These are phyloP conservation scores for Limnanthes douglasii DNA, from an alignment of 345 rosid species.

Conservation along the genomic window DNA sequence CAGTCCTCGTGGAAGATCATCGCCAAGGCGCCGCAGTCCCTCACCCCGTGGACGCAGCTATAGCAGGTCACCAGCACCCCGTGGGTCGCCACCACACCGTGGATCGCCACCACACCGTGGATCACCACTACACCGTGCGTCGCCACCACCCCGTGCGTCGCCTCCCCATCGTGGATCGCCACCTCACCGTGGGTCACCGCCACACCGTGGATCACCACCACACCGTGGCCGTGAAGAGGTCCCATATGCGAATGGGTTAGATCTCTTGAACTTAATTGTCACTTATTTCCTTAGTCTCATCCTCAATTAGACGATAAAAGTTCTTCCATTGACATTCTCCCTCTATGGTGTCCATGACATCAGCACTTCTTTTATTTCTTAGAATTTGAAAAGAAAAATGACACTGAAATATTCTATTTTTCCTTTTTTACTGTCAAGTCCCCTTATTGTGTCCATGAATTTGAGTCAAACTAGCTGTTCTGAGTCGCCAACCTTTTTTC, in stretches of 20 bases:
- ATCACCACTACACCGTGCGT: too few relatives aligned
- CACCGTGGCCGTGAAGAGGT: conserved; percentile 69
- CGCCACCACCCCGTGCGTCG: conserved; percentile 43
- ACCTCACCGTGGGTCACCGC: too few relatives aligned
- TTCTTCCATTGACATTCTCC: conserved; percentile 2
- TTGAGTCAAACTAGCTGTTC: too few relatives aligned
- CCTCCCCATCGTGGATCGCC: too few relatives aligned
- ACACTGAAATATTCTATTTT: too few relatives aligned
- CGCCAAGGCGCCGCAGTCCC: conserved; percentile 70
- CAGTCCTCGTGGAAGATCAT: conserved; percentile 82
- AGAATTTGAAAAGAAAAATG: not conserved
- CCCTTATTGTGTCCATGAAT: not conserved
- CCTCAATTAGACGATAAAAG: not conserved
- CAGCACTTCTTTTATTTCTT: not conserved
- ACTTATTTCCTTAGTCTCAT: not conserved
- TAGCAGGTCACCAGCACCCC: conserved; percentile 77
- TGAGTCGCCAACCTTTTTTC: too few relatives aligned
- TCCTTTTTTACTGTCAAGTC: not conserved
- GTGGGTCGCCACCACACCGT: too few relatives aligned
- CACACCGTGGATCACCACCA: conserved; percentile 60
- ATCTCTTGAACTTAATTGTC: conserved; percentile 4
- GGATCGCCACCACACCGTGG: conserved; percentile 60
- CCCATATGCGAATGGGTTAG: conserved; percentile 86
- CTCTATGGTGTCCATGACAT: not conserved
- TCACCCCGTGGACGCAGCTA: conserved; percentile 84